phyloP scores from a whole-genome alignment of 2,329 filamentous ascomycete species.

The Epichloe uncinata region DNA sequence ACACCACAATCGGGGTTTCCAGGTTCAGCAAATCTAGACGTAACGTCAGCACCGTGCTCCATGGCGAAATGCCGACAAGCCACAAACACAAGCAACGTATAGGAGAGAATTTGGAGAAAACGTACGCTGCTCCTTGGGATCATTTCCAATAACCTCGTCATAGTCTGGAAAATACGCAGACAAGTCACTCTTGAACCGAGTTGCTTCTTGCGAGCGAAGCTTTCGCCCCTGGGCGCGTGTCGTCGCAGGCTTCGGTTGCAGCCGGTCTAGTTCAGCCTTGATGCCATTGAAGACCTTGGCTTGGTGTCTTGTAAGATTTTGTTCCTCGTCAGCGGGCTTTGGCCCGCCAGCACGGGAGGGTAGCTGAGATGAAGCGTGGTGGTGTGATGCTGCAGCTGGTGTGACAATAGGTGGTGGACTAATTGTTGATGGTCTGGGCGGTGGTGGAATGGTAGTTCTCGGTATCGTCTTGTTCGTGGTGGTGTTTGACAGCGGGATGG shows the following conservation, averaged over 20 bases:
- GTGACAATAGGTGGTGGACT: slow-evolving; percentile 3
- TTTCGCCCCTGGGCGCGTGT: slow-evolving; percentile 55
- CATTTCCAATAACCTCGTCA: slow-evolving; percentile 83
- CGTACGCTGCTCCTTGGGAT: slow-evolving; percentile 65
- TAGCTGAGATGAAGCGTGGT: background rate
- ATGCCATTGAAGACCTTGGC: slow-evolving; percentile 49
- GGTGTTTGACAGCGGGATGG: slow-evolving; percentile 5
- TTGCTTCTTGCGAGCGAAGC: slow-evolving; percentile 74
- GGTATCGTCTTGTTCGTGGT: slow-evolving; percentile 2
- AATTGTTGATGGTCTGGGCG: background rate
- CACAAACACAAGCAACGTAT: background rate
- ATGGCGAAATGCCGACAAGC: background rate
- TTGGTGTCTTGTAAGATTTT: slow-evolving; percentile 34
- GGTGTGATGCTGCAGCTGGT: slow-evolving; percentile 2
- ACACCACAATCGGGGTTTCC: slow-evolving; percentile 60
- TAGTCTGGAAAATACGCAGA: slow-evolving; percentile 87
- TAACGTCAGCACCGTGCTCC: background rate
- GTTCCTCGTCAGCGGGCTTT: slow-evolving; percentile 13
- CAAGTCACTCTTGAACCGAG: slow-evolving; percentile 80
- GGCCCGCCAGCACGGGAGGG: slow-evolving; percentile 9
- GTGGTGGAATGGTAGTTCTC: background rate
- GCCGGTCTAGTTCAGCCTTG: slow-evolving; percentile 44
- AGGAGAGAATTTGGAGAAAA: slow-evolving; percentile 7
- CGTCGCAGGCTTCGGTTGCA: slow-evolving; percentile 36
- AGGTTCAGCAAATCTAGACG: slow-evolving; percentile 55